These are phyloP conservation scores for Diplodia corticola DNA, from an alignment of 2,329 filamentous ascomycete species.

Conservation along the genomic window DNA sequence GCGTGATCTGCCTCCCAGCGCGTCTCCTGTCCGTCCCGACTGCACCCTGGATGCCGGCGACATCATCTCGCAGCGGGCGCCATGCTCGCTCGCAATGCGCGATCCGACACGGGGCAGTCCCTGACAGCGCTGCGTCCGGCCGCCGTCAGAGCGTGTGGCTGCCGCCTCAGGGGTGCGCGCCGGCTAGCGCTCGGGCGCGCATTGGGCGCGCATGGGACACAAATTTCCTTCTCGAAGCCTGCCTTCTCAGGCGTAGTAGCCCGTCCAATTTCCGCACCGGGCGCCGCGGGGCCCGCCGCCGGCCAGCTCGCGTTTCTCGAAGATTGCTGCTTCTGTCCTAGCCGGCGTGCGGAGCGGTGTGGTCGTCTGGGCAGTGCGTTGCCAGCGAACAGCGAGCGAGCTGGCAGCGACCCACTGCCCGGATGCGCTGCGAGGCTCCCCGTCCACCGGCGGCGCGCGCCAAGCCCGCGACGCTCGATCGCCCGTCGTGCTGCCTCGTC, in stretches of 20 bases:
- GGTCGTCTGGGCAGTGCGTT: constrained; percentile 7
- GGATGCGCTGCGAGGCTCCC: constrained; percentile 14
- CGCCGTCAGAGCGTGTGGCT: constrained; percentile 26
- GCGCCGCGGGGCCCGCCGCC: constrained; percentile 31
- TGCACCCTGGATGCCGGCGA: constrained; percentile 18
- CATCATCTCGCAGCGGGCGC: constrained; percentile 18
- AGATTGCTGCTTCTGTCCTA: constrained; percentile 36
- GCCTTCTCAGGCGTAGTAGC: constrained; percentile 31
- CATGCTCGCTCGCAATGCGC: constrained; percentile 14
- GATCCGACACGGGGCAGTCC: constrained; percentile 16
- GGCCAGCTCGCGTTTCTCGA: constrained; percentile 39
- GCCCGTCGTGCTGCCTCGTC: background rate
- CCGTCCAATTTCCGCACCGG: constrained; percentile 35
- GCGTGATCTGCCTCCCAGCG: constrained; percentile 9
- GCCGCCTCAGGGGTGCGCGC: constrained; percentile 32
- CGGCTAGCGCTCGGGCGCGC: constrained; percentile 31
- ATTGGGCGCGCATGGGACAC: constrained; percentile 26
- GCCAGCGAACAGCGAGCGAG: background rate
- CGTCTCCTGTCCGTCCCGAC: constrained; percentile 1
- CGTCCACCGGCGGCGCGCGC: constrained; percentile 8
- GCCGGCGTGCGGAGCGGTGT: constrained; percentile 6
- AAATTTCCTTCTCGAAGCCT: constrained; percentile 37
- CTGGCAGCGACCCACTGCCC: constrained; percentile 15
- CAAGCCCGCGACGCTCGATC: constrained; percentile 6
- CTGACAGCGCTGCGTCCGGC: constrained; percentile 24